A percentile compares a stretch with the other conserved stretches of the same genome.
phyloP scores from a whole-genome alignment of 371 early-diverging fungal genomes.

The Scutellospora calospora region DNA sequence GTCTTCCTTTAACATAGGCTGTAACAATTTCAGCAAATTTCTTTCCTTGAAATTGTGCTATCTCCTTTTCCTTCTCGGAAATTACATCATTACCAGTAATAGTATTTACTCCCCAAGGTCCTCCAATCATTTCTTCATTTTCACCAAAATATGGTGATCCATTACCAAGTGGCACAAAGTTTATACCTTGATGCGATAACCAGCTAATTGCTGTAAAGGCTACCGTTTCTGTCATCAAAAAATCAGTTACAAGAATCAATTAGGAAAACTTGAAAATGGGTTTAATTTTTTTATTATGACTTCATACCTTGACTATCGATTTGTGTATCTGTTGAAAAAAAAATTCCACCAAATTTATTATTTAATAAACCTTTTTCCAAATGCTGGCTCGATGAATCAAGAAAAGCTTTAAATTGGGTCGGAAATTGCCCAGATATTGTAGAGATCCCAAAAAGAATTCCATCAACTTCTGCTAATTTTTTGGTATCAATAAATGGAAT shows the following conservation, averaged over 20 bases:
- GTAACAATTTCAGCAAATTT: slow-evolving; percentile 65
- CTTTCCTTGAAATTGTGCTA: slow-evolving; percentile 73
- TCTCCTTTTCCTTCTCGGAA: slow-evolving; percentile 67
- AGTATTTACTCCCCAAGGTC: slow-evolving; percentile 81
- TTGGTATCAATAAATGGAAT: slow-evolving; percentile 67
- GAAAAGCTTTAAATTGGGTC: slow-evolving; percentile 77
- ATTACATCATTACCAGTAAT: slow-evolving; percentile 76
- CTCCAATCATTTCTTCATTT: slow-evolving; percentile 64
- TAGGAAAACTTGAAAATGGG: too few species aligned
- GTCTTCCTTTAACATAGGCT: slow-evolving; percentile 45
- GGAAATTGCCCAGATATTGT: slow-evolving; percentile 79
- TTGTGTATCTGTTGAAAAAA: slow-evolving; percentile 77
- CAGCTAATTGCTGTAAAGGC: slow-evolving; percentile 72
- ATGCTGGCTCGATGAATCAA: slow-evolving; percentile 77
- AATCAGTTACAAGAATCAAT: too few species aligned
- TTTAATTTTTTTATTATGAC: too few species aligned
- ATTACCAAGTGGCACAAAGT: slow-evolving; percentile 80
- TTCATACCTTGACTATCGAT: slow-evolving; percentile 70
- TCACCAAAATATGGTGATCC: slow-evolving; percentile 60
- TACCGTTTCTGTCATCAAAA: slow-evolving; percentile 70
- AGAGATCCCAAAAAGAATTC: slow-evolving; percentile 82
- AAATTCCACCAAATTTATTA: slow-evolving; percentile 79
- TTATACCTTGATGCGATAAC: slow-evolving; percentile 83
- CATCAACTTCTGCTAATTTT: slow-evolving; percentile 75
- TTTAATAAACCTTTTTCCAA: slow-evolving; percentile 73